Conservation (phyloP, 1,284 basidiomycete genomes). For the Leccinum subrobustum region DNA sequence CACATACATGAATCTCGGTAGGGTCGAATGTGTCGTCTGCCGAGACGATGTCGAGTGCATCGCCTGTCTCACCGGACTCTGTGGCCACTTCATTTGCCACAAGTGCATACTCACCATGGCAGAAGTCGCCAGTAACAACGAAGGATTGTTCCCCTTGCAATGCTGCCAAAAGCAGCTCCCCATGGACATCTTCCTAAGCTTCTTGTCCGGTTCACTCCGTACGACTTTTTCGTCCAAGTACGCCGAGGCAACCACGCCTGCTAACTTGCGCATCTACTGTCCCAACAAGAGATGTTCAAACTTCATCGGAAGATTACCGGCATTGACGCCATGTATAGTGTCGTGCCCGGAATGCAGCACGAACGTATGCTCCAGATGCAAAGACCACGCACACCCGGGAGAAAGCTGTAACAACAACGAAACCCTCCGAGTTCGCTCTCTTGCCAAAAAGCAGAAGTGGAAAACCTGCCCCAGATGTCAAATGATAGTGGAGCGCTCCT, state of each 20-base stretch:
- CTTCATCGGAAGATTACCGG: constrained; percentile 37
- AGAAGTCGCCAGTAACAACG: constrained; percentile 36
- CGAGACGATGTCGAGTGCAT: constrained; percentile 12
- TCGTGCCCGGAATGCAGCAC: constrained; percentile 30
- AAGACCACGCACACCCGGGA: constrained; percentile 17
- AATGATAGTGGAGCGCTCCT: constrained; percentile 39
- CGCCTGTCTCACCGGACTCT: constrained; percentile 29
- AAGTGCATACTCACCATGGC: constrained; percentile 40
- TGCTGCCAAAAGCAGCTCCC: constrained; percentile 41
- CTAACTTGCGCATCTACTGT: constrained; percentile 42
- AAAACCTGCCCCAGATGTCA: constrained; percentile 42
- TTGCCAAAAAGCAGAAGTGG: constrained; percentile 40
- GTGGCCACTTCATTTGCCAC: constrained; percentile 40
- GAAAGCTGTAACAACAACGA: constrained; percentile 22
- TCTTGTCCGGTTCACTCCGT: constrained; percentile 28
- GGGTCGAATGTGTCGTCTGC: constrained; percentile 27
- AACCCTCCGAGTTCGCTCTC: constrained; percentile 29
- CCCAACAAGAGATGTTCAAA: constrained; percentile 35
- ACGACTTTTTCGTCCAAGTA: constrained; percentile 32
- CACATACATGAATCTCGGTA: background rate
- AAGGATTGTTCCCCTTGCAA: constrained; percentile 41
- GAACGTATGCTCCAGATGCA: constrained; percentile 36
- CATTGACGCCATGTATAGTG: constrained; percentile 10
- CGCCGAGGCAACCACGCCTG: constrained; percentile 33
- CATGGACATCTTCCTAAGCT: constrained; percentile 25